phyloP scores from a whole-genome alignment of 352 stramenopile species.

The Globisporangium iwayamae region DNA sequence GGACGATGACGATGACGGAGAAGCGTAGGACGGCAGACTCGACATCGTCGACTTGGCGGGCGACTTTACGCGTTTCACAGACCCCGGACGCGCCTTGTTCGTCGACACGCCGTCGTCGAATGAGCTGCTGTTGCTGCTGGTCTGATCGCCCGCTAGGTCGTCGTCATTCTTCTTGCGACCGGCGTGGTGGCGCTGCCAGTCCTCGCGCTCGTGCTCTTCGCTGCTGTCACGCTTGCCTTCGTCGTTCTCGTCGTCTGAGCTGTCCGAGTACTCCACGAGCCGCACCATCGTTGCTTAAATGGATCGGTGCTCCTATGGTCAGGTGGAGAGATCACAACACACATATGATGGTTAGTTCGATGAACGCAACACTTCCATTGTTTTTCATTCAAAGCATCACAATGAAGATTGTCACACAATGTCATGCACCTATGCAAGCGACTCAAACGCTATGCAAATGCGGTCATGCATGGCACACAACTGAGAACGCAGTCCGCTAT shows the following conservation, averaged over 20 bases:
- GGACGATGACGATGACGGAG: slow-evolving; percentile 2
- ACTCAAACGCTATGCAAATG: no score
- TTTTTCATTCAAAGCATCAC: no score
- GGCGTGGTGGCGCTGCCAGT: slow-evolving; percentile 4
- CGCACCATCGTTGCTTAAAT: slow-evolving; percentile 10
- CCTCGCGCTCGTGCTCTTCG: background rate
- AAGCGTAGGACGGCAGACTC: slow-evolving; percentile 7
- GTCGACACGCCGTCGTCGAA: background rate
- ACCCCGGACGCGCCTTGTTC: background rate
- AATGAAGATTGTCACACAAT: no score
- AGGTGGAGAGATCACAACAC: no score
- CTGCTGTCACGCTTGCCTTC: background rate
- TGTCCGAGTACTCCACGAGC: slow-evolving; percentile 21
- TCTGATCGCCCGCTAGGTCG: background rate
- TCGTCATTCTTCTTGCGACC: slow-evolving; percentile 6
- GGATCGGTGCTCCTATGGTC: no score
- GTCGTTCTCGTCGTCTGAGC: slow-evolving; percentile 6
- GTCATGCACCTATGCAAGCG: no score
- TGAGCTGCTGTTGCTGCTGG: slow-evolving; percentile 7
- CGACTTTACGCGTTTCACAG: slow-evolving; percentile 8
- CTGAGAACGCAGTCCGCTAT: no score
- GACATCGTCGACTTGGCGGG: slow-evolving; percentile 3
- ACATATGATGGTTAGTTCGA: no score
- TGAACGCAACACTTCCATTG: no score
- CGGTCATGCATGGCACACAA: no score